phyloP scores from a whole-genome alignment of 2,329 filamentous ascomycete genomes.

The Diatrype stigma region DNA sequence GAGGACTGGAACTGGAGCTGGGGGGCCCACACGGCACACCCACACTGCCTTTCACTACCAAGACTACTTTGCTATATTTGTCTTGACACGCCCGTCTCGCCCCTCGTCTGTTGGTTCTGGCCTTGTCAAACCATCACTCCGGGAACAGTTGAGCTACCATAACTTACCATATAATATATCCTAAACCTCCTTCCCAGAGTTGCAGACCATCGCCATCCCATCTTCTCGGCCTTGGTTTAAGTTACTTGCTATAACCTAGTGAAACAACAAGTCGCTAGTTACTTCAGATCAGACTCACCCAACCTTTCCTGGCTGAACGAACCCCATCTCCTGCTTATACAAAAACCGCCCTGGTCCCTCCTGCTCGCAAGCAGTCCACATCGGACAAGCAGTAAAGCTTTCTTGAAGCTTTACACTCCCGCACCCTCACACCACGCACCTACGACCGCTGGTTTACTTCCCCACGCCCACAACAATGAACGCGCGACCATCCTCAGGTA shows the following conservation, averaged over 20 bases:
- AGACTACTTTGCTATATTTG: slow-evolving; percentile 1
- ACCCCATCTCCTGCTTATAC: too few relatives aligned
- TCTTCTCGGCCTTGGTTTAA: background rate
- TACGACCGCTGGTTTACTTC: background rate
- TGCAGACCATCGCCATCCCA: too few relatives aligned
- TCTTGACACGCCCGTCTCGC: background rate
- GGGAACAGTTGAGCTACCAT: too few relatives aligned
- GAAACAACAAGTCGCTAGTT: background rate
- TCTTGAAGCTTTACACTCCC: background rate
- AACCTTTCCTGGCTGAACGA: too few relatives aligned
- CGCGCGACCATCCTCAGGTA: slow-evolving; percentile 30
- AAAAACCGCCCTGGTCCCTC: too few relatives aligned
- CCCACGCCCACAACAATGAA: slow-evolving; percentile 18
- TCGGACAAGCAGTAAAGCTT: too few relatives aligned
- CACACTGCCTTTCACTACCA: background rate
- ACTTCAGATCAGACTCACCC: background rate
- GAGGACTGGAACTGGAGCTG: too few relatives aligned
- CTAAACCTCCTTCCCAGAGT: background rate
- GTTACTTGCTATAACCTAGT: background rate
- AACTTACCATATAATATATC: background rate
- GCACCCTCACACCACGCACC: slow-evolving; percentile 3
- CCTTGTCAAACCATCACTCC: background rate
- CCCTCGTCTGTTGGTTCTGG: background rate
- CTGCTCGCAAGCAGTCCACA: too few relatives aligned
- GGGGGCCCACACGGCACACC: background rate